Evolutionary conservation across 352 stramenopile species (phyloP).

Genomic region (Pythium dissimile): DNA sequence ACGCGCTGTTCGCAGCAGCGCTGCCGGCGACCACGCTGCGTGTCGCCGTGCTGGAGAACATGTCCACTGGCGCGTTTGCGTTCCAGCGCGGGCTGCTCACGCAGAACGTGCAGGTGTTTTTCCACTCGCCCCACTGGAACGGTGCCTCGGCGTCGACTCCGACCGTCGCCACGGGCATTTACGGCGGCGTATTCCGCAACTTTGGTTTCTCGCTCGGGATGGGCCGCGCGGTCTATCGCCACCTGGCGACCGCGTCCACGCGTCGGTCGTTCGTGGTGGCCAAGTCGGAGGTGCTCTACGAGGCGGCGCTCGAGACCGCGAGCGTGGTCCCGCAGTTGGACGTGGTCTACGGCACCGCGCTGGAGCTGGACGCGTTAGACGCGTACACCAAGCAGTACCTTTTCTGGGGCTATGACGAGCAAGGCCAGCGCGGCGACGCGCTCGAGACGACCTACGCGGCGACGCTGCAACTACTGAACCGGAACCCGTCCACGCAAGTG

Average conservation of each 20-base stretch:
- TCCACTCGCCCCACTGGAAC: conserved; percentile 49
- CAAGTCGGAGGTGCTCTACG: conserved; percentile 72
- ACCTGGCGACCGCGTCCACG: conserved; percentile 35
- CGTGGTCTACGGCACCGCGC: conserved; percentile 44
- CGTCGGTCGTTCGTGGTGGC: conserved; percentile 76
- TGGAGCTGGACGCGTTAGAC: conserved; percentile 38
- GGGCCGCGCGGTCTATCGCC: conserved; percentile 59
- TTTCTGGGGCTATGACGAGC: conserved; percentile 84
- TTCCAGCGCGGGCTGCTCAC: conserved; percentile 65
- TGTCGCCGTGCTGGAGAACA: conserved; percentile 74
- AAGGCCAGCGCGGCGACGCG: conserved; percentile 29
- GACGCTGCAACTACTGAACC: conserved; percentile 51
- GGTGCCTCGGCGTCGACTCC: not conserved
- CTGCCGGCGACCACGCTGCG: conserved; percentile 50
- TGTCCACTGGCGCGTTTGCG: conserved; percentile 53
- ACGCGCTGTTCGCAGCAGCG: conserved; percentile 62
- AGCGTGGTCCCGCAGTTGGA: conserved; percentile 51
- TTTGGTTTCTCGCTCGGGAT: conserved; percentile 65
- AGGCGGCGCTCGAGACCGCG: conserved; percentile 39
- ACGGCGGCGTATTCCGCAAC: conserved; percentile 64
- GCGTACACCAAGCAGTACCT: conserved; percentile 86
- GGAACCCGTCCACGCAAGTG: conserved; percentile 62
- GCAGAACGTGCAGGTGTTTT: conserved; percentile 72
- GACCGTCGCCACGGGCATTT: conserved; percentile 59
- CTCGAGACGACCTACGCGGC: conserved; percentile 33